Percentiles rank a stretch among this genome's conserved stretches.
Evolutionary conservation across 2,329 filamentous ascomycete genomes (phyloP).

Genomic region (Grosmannia serpens): DNA sequence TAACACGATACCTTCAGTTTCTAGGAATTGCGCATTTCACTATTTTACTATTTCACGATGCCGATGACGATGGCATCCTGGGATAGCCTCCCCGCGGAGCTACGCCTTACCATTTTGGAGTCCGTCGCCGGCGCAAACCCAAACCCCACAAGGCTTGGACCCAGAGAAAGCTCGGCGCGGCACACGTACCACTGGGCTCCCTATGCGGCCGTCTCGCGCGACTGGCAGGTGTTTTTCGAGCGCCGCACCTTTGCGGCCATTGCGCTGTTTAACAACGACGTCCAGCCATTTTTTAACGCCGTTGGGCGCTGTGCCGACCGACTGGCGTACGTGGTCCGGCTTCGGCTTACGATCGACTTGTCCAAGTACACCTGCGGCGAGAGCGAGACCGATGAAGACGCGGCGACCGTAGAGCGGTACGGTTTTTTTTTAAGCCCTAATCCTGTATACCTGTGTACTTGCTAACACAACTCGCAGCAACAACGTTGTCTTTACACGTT

Average conservation of each 20-base stretch:
- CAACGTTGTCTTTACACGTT: neutral
- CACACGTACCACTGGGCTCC: neutral
- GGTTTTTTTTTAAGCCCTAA: neutral
- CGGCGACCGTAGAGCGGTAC: neutral
- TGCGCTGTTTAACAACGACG: neutral
- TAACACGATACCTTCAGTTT: neutral
- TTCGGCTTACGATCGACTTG: neutral
- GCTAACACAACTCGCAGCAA: neutral
- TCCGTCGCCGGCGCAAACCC: neutral
- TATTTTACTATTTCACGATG: neutral
- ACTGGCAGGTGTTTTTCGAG: neutral
- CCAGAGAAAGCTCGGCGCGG: neutral
- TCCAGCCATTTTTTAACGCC: neutral
- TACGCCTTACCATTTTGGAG: neutral
- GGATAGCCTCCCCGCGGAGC: neutral
- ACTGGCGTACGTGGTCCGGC: neutral
- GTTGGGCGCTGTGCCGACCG: neutral
- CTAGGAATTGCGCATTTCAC: neutral
- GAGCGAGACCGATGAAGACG: neutral
- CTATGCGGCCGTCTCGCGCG: neutral
- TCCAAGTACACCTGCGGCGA: neutral
- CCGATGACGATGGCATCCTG: neutral
- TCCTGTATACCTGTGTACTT: neutral
- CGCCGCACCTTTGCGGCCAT: neutral
- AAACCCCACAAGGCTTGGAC: neutral